These are phyloP conservation scores for Flaveria bidentis DNA, from an alignment of 129 eudicot species.

Conservation along the genomic window DNA sequence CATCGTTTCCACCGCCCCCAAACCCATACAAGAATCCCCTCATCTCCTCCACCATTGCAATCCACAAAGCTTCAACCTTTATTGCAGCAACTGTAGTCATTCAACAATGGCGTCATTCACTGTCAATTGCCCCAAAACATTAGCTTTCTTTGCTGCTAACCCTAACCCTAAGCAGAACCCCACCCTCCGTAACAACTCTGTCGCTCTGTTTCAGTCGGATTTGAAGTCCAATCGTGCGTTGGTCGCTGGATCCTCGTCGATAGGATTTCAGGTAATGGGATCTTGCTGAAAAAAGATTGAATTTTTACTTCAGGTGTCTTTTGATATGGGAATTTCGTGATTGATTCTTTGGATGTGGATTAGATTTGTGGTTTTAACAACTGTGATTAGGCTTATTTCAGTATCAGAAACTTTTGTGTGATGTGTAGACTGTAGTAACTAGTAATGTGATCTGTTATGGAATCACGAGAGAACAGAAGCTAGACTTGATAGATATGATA, in stretches of 20 bases:
- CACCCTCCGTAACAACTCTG: constrained; percentile 21
- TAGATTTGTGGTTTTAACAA: background rate
- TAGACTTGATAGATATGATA: background rate
- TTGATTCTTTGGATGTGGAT: background rate
- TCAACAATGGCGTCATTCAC: constrained; percentile 62
- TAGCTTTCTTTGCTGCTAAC: constrained; percentile 32
- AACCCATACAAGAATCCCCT: constrained; percentile 30
- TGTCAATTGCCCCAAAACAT: constrained; percentile 56
- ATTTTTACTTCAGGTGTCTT: background rate
- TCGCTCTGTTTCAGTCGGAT: constrained; percentile 40
- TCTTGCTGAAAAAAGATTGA: background rate
- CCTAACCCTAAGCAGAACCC: constrained; percentile 35
- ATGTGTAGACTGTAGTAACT: no score
- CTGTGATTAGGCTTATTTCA: background rate
- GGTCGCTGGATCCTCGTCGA: constrained; percentile 29
- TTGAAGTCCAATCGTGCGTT: constrained; percentile 36
- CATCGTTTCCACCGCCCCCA: constrained; percentile 42
- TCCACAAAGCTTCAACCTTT: background rate
- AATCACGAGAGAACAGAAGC: background rate
- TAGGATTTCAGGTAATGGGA: constrained; percentile 38
- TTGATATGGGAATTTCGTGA: background rate
- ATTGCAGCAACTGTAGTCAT: background rate
- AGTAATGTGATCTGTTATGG: constrained; percentile 2
- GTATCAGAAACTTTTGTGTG: background rate
- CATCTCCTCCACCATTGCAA: constrained; percentile 22